Conservation (phyloP, 257 asterid species). For the Solanum phureja region DNA sequence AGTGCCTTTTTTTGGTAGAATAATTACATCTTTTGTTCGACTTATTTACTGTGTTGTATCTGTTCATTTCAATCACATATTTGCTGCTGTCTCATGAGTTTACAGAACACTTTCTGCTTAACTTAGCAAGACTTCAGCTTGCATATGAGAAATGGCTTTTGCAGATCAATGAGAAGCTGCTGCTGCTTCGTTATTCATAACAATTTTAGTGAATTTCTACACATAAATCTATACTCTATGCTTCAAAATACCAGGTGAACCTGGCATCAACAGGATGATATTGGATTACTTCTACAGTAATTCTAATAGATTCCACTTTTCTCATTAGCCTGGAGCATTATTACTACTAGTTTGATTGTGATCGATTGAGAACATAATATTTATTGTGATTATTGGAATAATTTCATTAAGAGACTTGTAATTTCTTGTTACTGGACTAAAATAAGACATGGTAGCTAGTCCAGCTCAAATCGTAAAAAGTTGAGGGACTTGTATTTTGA, state of each 20-base stretch:
- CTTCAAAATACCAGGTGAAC: neutral
- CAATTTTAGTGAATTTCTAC: neutral
- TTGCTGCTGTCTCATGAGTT: neutral
- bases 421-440: neutral
- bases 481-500: neutral
- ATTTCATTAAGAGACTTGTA: neutral
- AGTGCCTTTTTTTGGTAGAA: neutral
- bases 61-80: neutral
- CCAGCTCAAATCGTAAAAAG: neutral
- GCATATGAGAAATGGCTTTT: neutral
- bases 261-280: neutral
- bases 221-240: neutral
- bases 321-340: neutral
- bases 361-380: neutral
- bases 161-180: neutral
- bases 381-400: neutral
- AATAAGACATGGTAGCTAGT: neutral
- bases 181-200: neutral
- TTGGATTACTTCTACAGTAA: neutral
- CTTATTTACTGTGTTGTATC: neutral
- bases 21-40: neutral
- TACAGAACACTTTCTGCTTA: neutral
- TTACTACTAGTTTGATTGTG: neutral
- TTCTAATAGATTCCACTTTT: neutral
- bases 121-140: neutral